Conservation (phyloP, 2,329 filamentous ascomycete species). For the Paecilomyces dactylethromorphus region DNA sequence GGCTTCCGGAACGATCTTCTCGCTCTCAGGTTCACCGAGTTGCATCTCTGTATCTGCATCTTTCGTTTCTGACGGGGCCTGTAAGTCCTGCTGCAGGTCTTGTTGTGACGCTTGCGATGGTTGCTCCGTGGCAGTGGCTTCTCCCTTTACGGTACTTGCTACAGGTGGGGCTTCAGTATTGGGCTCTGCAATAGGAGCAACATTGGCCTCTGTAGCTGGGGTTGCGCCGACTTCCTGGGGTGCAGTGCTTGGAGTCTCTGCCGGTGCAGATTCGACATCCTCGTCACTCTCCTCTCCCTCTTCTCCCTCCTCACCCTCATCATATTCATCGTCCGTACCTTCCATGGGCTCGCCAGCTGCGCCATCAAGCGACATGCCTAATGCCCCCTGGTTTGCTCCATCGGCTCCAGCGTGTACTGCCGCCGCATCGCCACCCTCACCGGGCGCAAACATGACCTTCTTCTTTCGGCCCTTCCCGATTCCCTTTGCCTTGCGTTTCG, state of each 20-base stretch:
- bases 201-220: constrained; percentile 13
- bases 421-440: constrained; percentile 33
- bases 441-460: constrained; percentile 54
- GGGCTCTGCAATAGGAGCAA: constrained; percentile 13
- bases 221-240: constrained; percentile 21
- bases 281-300: constrained; percentile 42
- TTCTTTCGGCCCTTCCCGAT: constrained; percentile 73
- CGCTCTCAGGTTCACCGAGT: not conserved
- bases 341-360: constrained; percentile 36
- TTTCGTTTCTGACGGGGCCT: not conserved
- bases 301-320: not conserved
- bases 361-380: constrained; percentile 34
- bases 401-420: constrained; percentile 27
- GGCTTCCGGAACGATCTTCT: not conserved
- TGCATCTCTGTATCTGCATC: not conserved
- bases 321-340: constrained; percentile 4
- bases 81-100: not conserved
- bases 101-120: not conserved
- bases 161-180: constrained; percentile 5
- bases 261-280: constrained; percentile 40
- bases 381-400: constrained; percentile 34
- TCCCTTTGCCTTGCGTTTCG: constrained; percentile 74
- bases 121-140: not conserved
- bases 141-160: not conserved
- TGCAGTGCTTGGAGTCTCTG: constrained; percentile 36